Conservation (phyloP, 768 basidiomycete genomes). For the Tubosaeta brunneosetosa region DNA sequence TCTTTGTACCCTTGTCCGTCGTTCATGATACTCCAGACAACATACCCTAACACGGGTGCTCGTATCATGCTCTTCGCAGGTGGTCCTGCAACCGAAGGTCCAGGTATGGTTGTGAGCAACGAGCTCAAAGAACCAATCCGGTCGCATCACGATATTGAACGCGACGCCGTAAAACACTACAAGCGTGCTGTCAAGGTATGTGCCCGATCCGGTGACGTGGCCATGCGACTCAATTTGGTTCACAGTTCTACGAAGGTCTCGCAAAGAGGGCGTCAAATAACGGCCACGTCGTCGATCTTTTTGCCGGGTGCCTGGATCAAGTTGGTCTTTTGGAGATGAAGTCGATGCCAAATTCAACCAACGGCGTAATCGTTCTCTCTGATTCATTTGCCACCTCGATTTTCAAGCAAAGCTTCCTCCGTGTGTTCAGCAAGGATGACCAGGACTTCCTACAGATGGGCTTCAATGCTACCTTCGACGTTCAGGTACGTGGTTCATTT, state of each 20-base stretch:
- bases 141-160: conserved; percentile 97
- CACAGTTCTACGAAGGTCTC: conserved; percentile 90
- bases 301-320: conserved; percentile 97
- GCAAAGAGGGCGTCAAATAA: conserved; percentile 92
- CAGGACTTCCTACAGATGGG: conserved; percentile 94
- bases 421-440: conserved; percentile 88
- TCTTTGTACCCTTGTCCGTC: background rate
- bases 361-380: conserved; percentile 92
- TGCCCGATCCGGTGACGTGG: background rate
- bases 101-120: conserved; percentile 93
- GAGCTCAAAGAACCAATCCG: conserved; percentile 97
- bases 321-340: conserved; percentile 98
- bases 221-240: background rate
- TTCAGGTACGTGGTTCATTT: conserved; percentile 56
- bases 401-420: conserved; percentile 97
- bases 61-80: conserved; percentile 96
- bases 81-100: conserved; percentile 94
- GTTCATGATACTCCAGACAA: conserved; percentile 41
- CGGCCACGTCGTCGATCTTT: conserved; percentile 92
- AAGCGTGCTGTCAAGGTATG: conserved; percentile 92
- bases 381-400: conserved; percentile 97
- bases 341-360: conserved; percentile 89
- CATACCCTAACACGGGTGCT: conserved; percentile 94
- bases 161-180: conserved; percentile 94
- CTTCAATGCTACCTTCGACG: conserved; percentile 98